Conservation (phyloP, 768 basidiomycete genomes). For the Pisolithus sp. region DNA sequence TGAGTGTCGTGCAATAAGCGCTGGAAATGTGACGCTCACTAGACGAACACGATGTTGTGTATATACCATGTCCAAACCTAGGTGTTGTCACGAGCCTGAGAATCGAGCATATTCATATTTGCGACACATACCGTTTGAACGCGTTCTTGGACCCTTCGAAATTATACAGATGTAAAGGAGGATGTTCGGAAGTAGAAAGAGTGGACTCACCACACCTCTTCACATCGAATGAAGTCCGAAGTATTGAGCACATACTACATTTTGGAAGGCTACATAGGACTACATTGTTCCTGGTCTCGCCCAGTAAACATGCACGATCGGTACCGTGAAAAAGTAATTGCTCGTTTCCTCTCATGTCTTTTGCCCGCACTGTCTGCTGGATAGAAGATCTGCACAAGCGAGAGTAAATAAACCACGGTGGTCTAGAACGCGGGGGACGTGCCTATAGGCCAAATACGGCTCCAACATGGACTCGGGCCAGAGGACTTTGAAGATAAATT, state of each 20-base stretch:
- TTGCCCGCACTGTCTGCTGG: slow-evolving; percentile 19
- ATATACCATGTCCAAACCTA: slow-evolving; percentile 67
- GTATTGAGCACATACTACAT: slow-evolving; percentile 51
- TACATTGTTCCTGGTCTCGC: slow-evolving; percentile 42
- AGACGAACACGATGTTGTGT: slow-evolving; percentile 59
- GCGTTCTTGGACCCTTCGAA: slow-evolving; percentile 46
- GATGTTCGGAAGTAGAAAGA: background rate
- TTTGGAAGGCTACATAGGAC: slow-evolving; percentile 43
- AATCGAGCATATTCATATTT: background rate
- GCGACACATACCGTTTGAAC: slow-evolving; percentile 38
- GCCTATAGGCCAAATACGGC: slow-evolving; percentile 45
- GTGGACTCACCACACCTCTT: slow-evolving; percentile 46
- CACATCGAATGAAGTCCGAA: slow-evolving; percentile 56
- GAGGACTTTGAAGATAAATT: slow-evolving; percentile 46
- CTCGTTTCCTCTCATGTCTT: slow-evolving; percentile 40
- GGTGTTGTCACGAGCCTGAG: background rate
- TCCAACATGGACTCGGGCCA: slow-evolving; percentile 38
- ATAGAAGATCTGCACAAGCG: slow-evolving; percentile 17
- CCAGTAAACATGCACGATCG: slow-evolving; percentile 48
- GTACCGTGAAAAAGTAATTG: slow-evolving; percentile 66
- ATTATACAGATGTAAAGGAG: slow-evolving; percentile 7
- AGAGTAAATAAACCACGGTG: slow-evolving; percentile 3
- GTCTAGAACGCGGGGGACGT: slow-evolving; percentile 16
- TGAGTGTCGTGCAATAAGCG: slow-evolving; percentile 1
- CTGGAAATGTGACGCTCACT: slow-evolving; percentile 34